Percentiles rank a stretch among this genome's conserved stretches.
These are phyloP conservation scores for Phialemonium atrogriseum DNA, from an alignment of 2,329 filamentous ascomycete genomes.

Conservation along the genomic window DNA sequence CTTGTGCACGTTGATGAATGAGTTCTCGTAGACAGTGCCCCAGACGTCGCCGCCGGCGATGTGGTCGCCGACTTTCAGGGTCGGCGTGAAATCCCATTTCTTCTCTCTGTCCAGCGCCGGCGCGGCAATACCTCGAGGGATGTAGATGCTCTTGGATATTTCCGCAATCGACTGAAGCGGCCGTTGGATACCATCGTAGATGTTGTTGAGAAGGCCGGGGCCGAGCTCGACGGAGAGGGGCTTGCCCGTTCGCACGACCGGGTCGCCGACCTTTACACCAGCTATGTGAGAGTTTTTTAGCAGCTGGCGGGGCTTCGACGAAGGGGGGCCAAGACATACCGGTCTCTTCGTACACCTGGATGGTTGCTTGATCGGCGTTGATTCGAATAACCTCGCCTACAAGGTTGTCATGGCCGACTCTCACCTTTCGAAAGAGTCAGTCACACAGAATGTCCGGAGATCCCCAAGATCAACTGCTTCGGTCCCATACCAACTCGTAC, in stretches of 20 bases:
- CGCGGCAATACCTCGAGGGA: constrained; percentile 84
- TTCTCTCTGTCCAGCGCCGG: constrained; percentile 82
- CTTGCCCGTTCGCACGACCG: constrained; percentile 84
- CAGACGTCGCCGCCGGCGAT: constrained; percentile 95
- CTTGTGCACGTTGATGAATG: constrained; percentile 85
- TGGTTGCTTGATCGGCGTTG: constrained; percentile 88
- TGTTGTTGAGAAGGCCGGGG: constrained; percentile 94
- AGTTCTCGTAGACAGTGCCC: constrained; percentile 93
- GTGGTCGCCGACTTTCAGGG: constrained; percentile 91
- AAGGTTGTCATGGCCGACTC: constrained; percentile 83
- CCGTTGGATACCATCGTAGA: constrained; percentile 98
- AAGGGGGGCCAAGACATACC: constrained; percentile 58
- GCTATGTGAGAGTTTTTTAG: constrained; percentile 39
- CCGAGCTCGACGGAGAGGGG: constrained; percentile 95
- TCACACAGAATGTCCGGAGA: constrained; percentile 1
- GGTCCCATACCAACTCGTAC: constrained; percentile 93
- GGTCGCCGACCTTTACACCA: constrained; percentile 92
- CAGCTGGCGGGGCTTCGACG: constrained; percentile 12
- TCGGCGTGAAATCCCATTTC: constrained; percentile 94
- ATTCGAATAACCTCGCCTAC: constrained; percentile 98
- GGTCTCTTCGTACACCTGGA: constrained; percentile 99
- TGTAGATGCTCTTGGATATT: constrained; percentile 83
- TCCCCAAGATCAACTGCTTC: too few species aligned
- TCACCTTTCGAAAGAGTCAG: constrained; percentile 50
- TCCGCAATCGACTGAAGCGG: constrained; percentile 80